Evolutionary conservation across 345 rosid species (phyloP), one percentile per base, ranked within the genome.

Genomic region (Lumnitzera littorea): DNA sequence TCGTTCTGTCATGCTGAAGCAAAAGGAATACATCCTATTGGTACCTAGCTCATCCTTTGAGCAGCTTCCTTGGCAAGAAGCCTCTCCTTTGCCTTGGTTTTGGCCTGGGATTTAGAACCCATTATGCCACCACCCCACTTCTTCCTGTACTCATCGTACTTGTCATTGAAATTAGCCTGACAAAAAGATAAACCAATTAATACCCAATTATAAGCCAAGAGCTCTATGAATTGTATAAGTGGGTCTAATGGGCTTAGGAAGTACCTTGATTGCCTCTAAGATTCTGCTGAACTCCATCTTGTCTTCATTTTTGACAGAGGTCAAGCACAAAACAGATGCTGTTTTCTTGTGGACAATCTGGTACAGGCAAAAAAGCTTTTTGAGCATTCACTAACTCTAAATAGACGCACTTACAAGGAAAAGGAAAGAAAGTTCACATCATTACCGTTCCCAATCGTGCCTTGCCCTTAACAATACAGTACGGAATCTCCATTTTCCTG

Each of bases 91-190:
- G 96, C 94, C 68, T 84, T 86, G 55, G 86, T 82, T 70, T 75
- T 82, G 25, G 94, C 89, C 77, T 82, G 89, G 2, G 96, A 86
- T 70, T 89, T 89, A n/a, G 94, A 80, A 2, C 96, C 96, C 96
- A 86, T 89, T 24, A 86, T 79, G 2, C 96, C 94, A 13, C 96
- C 91, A 7, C 94, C 94, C 91, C 94, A 89, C 75, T 75, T 89
- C 80, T 89, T 86, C 15, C 92, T 71, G 70, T 80, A 69, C 73
- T 84, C 91, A 0, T 86, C 94, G 13, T 66, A 84, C 71, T 86
- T 89, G 78, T 84, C 91, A 5, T 82, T 82, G 50, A 86, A 86
- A 75, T 84, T 84, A 13, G 87, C 96, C 90, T 89, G 65, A 0
- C 12, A 56, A 3, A 20, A 25, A 57, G 20, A 46, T 48, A 50